These are phyloP conservation scores for Leishmania mexicana DNA, from an alignment of 208 protist genomes.

Conservation along the genomic window DNA sequence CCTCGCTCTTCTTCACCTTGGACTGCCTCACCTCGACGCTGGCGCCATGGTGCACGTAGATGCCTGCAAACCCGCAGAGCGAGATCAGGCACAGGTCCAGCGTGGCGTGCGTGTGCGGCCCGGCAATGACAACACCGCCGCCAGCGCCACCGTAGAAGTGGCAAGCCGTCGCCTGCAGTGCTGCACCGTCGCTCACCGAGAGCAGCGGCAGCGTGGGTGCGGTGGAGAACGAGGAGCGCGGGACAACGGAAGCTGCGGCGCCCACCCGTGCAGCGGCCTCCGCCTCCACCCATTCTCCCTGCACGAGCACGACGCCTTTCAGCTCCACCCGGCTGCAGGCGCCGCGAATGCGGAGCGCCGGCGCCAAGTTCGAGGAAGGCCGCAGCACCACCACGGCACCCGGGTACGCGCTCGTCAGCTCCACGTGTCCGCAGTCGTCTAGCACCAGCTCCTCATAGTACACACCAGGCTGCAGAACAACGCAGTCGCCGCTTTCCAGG, in stretches of 20 bases:
- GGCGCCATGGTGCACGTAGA: conserved; percentile 45
- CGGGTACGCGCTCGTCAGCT: conserved; percentile 54
- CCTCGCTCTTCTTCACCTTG: conserved; percentile 52
- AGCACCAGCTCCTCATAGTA: conserved; percentile 63
- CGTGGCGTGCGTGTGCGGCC: conserved; percentile 27
- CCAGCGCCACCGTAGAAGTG: conserved; percentile 68
- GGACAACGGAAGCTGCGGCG: neutral
- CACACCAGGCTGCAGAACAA: conserved; percentile 59
- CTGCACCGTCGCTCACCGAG: conserved; percentile 36
- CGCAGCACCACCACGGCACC: conserved; percentile 65
- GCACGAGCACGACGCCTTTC: conserved; percentile 64
- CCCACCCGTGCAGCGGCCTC: neutral
- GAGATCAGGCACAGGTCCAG: conserved; percentile 62
- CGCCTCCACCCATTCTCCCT: conserved; percentile 8
- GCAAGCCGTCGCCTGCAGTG: conserved; percentile 46
- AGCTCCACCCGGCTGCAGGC: conserved; percentile 29
- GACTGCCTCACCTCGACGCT: conserved; percentile 39
- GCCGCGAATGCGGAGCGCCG: conserved; percentile 53
- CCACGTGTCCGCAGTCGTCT: conserved; percentile 36
- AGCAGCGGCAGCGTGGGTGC: conserved; percentile 42
- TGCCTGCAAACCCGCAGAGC: conserved; percentile 55
- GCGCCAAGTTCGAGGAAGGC: conserved; percentile 40
- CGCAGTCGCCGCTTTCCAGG: conserved; percentile 27
- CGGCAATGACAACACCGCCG: conserved; percentile 45
- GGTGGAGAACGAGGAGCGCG: neutral